Base-by-base conservation (phyloP, 1,284 basidiomycete species). In the Ceratobasidium sp. region DNA sequence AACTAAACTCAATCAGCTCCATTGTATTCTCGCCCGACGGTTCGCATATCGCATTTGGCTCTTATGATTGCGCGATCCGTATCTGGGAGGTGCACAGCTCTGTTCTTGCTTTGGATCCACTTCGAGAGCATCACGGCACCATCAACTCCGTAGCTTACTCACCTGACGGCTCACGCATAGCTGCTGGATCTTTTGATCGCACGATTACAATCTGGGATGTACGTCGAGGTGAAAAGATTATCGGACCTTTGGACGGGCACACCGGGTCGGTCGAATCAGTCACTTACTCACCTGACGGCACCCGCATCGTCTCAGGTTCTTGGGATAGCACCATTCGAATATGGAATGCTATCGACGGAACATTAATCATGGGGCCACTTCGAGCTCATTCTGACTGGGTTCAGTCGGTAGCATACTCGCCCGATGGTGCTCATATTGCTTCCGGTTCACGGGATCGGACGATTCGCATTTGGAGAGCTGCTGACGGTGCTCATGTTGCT, bases 281-380 rank as follows among this genome's bases (percentile, higher is more conserved):
- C 0, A 35, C 53, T 2, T 68, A 57, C 32, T 68, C 67, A 20
- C 42, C 67, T 27, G 67, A 68, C 27, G 53, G 38, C 52, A 31
- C 15, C 3, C 32, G 13, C 29, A 35, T 54, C 3, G 31, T 35
- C 52, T 54, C 52, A 8, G 27, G 52, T 22, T 32, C 52, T 20
- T 5, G 6, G 2, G 52, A 54, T 34, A 20, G 17, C 6, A 54
- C 52, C 17, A 34, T 54, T 15, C 45, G 20, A 20, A 20, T 47
- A 6, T 47, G 45, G 45, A 20, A 47, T 20, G 7, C 20, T 12
- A 10, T 6, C 22, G 22, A 20, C 45, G 45, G 20, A 6, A 20
- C 45, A 22, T 22, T 20, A 6, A 47, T 22, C 20, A 12, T 20
- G 6, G 20, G n/a, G 10, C 10, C 45, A 12, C n/a, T 47, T 20